Base-by-base conservation (phyloP, 2,329 filamentous ascomycete genomes). In the Gremmenia infestans region DNA sequence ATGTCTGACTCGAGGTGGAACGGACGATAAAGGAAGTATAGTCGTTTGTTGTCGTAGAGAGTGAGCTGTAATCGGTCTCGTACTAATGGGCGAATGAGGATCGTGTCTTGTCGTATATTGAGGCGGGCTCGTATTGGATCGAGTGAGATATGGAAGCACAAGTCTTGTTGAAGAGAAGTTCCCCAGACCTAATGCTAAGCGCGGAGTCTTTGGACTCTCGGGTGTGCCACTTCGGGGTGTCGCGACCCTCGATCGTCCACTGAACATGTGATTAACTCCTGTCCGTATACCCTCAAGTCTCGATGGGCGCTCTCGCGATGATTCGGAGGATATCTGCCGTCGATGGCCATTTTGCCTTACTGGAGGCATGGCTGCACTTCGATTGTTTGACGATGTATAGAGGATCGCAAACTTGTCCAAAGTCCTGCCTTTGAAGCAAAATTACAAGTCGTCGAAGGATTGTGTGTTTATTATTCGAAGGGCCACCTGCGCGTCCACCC, bases 171-270 rank as follows among this genome's bases (percentile, higher is more conserved):
- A 72, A 11, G 76, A 72, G 23, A 78, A 61, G 32, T 68, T 66
- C n/a, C 71, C 69, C 53, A 73, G 63, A 4, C 69, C 68, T 3
- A 76, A 63, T 17, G 69, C 65, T 49, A 76, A 72, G 2, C 71
- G 70, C 2, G 78, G 76, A 1, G 76, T 74, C 63, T 82, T 82
- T 36, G 78, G 77, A 19, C 73, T 77, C 67, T 68, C 46, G 46
- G 63, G 63, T 3, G 55, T 47, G 46, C 39, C 45, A 53, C 48
- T 62, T 53, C 58, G 61, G 17, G 53, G 47, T 28, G 53, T 48
- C 23, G 60, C 61, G 52, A 66, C 60, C 43, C 53, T 65, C 17
- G 67, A 67, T 37, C 62, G 59, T 22, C 67, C 67, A 7, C 58
- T 56, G 56, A 70, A 67, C 25, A 67, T 42, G 5, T 61, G 54